phyloP scores from a whole-genome alignment of 2,329 filamentous ascomycete species.

The Pestalotiopsis sp. region DNA sequence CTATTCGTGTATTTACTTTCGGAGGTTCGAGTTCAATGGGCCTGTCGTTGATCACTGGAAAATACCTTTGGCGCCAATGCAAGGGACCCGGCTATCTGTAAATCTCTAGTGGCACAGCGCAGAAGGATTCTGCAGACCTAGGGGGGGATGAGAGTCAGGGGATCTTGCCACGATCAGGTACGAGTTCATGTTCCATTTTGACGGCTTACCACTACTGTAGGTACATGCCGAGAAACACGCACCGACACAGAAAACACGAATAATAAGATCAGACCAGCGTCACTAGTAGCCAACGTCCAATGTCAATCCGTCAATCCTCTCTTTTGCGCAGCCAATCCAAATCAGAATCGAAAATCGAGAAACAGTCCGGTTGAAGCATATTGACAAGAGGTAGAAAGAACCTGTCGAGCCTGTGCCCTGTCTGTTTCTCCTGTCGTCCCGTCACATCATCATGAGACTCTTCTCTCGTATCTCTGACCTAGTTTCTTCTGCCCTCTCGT shows the following conservation, averaged over 20 bases:
- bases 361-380: background rate
- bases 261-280: background rate
- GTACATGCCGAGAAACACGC: background rate
- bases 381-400: background rate
- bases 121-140: background rate
- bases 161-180: background rate
- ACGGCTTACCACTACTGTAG: background rate
- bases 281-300: background rate
- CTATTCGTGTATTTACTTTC: background rate
- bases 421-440: background rate
- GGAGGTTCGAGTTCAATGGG: background rate
- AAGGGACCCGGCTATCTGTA: constrained; percentile 11
- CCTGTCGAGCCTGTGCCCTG: background rate
- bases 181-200: background rate
- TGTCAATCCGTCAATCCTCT: background rate
- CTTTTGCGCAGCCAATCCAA: background rate
- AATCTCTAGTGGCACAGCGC: background rate
- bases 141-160: background rate
- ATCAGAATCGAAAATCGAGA: background rate
- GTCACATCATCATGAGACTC: background rate
- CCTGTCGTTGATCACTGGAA: background rate
- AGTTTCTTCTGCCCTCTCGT: background rate
- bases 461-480: background rate
- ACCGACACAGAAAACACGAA: background rate
- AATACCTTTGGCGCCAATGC: constrained; percentile 4